These are phyloP conservation scores for Coccomyxa subellipsoidea DNA, from an alignment of 163 green algal species.

Conservation along the genomic window DNA sequence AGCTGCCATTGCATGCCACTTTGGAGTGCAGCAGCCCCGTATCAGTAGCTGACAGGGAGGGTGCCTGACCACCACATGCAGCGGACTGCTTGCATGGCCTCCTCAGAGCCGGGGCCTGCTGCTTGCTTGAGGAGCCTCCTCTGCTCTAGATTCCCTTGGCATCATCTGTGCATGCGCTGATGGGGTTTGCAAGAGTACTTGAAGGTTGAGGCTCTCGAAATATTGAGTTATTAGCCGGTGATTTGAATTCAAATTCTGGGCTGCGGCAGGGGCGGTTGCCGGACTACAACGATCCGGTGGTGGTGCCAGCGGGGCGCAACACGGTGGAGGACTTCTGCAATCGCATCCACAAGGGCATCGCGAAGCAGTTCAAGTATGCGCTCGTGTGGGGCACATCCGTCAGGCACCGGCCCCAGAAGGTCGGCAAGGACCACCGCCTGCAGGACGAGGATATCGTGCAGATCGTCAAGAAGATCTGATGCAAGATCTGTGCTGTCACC, in stretches of 20 bases:
- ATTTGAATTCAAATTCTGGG: neutral
- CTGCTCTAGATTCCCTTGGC: too few species aligned
- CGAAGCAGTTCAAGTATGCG: conserved; percentile 87
- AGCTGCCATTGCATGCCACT: too few species aligned
- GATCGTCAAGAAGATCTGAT: conserved; percentile 55
- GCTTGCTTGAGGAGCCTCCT: too few species aligned
- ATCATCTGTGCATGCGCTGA: too few species aligned
- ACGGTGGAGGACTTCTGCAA: conserved; percentile 95
- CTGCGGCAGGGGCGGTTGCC: conserved; percentile 73
- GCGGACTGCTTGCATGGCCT: too few species aligned
- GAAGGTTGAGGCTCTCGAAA: too few species aligned
- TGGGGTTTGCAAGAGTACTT: too few species aligned
- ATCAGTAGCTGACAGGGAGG: too few species aligned
- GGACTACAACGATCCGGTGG: conserved; percentile 96
- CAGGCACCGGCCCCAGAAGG: conserved; percentile 92
- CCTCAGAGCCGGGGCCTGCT: too few species aligned
- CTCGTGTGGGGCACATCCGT: conserved; percentile 90
- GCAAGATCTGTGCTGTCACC: neutral
- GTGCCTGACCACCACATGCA: too few species aligned
- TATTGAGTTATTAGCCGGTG: too few species aligned
- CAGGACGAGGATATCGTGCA: conserved; percentile 51
- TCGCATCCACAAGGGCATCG: conserved; percentile 80
- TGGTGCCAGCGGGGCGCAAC: conserved; percentile 61
- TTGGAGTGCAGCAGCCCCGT: too few species aligned
- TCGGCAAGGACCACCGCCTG: conserved; percentile 65